Evolutionary conservation across 495 filamentous ascomycete species (phyloP), one percentile per base, ranked within the genome.

Genomic region (Massariosphaeria phaeospora): DNA sequence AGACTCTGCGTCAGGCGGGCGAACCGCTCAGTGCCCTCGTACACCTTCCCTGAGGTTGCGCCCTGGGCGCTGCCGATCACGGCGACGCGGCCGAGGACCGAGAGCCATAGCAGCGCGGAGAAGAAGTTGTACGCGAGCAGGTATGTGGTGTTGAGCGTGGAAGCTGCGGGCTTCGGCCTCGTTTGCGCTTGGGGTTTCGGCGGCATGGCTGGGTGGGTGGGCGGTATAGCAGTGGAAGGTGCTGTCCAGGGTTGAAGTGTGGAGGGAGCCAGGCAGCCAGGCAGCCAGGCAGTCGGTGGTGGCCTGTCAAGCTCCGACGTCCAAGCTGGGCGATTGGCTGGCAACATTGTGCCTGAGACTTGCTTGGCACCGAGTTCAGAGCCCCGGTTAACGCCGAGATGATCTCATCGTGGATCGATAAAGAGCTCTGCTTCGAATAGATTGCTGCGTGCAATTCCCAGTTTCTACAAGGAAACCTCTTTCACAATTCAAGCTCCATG

Each of bases 1-100:
- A 88, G 70, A 0, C 86, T 91, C 73, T 99, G 93, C 25, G 85
- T 89, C 74, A 79, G 81, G 55, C 82, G 80, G 38, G 84, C 79
- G 57, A 86, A 88, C 21, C 80, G 73, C 55, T 82, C 82, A 23
- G 79, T 73, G 3, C 67, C 69, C 11, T 54, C 60, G 70, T 78
- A 83, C 33, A 83, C 75, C 18, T 73, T 57, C 44, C 82, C 77
- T 15, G 74, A 71, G 53, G 17, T 34, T 21, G 38, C 0, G 6
- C 57, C 51, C 8, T 52, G 13, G 9, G 17, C 20, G 13, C 15
- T 7, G n/a, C 74, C 52, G 7, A 79, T 74, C 38, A 76, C 64
- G 12, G 77, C 54, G 15, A 77, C 73, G 41, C 84, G 81, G 44
- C 77, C 72, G 48, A 95, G 76, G 47, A 93, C 80, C 24, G 75